Evolutionary conservation across 352 stramenopile species (phyloP), one percentile per base, ranked within the genome.

Genomic region (Globisporangium irregulare): DNA sequence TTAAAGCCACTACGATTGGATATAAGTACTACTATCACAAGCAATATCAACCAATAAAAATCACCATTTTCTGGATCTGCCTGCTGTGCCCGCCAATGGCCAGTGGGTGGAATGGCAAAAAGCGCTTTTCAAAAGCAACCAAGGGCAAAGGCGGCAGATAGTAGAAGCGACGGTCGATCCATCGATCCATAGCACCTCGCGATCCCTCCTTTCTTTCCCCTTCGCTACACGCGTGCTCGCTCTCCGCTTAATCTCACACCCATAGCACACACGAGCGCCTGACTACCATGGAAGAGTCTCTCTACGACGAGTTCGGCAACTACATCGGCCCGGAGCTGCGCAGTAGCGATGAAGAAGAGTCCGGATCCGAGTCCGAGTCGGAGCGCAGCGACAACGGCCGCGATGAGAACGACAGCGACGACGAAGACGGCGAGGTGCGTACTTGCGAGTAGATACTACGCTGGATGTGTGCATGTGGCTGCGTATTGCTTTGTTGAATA

Each of bases 241-340:
- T 59, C 54, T 6, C 50, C 14, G 3, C 50, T 22, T 56, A 9
- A 7, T 24, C n/a, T 24, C 50, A 29, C 22, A 3, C 8, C 15
- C 27, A 18, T 27, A 24, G 15, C 54, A 43, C 20, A 10, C 18
- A n/a, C 25, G 15, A 14, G 38, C 3, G 12, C 3, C 38, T 46
- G 12, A 3, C 14, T 32, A 62, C 34, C 24, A 98, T 98, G 93
- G 92, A 99, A 73, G 97, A 99, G 62, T 93, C 92, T 59, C 84
- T 99, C 22, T 99, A 99, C 82, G 98, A 99, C 84, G 98, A 99
- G 84, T 99, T 99, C 74, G 98, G 98, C 67, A 99, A 99, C 82
- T 99, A 99, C 82, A 99, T 99, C 70, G 98, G 98, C 22, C 97
- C 97, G 25, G 97, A 99, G 68, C 81, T 99, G 55, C 90, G 93